Evolutionary conservation across 257 asterid genomes (phyloP), one percentile per base, ranked within the genome.

Genomic region (Eustoma russellianum): DNA sequence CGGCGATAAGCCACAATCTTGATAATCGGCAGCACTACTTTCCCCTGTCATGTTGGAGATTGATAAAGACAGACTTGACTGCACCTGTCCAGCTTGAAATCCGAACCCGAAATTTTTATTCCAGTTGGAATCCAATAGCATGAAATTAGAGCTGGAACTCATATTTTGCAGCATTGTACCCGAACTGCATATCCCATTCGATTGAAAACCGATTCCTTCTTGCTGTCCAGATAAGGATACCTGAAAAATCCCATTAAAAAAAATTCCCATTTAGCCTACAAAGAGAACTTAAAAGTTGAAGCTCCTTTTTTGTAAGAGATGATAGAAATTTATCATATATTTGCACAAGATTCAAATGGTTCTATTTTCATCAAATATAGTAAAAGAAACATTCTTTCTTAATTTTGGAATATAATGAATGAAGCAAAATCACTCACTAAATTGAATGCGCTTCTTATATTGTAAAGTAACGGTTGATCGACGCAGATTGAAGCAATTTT

Each of bases 1-100:
- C 0, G 93, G 85, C 0, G 95, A 72, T 11, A 82, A 46, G 9
- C 85, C 91, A 53, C 91, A 77, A 52, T 86, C 92, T 65, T 81
- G 94, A 65, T 71, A 80, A 35, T 82, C 87, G 7, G 83, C 63
- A 10, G 64, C 77, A 24, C 79, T 71, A 48, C 84, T 74, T 57
- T 85, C 88, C 17, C 88, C 81, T 0, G 82, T 79, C 43, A 79
- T 65, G 48, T 68, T 84, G 30, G 85, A 74, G n/a, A 84, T 44
- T 1, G 84, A 50, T 2, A 79, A 30, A 0, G 91, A 71, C 28
- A 83, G 50, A 70, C 61, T 70, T 4, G 88, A 67, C 44, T 70
- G 79, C 56, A 81, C 66, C 59, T 74, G 81, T 38, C 76, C 86
- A 24, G 59, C 61, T 47, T 70, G 74, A 55, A 67, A 83, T 11